phyloP scores from a whole-genome alignment of 1,284 basidiomycete species.

The Tremellales sp. region DNA sequence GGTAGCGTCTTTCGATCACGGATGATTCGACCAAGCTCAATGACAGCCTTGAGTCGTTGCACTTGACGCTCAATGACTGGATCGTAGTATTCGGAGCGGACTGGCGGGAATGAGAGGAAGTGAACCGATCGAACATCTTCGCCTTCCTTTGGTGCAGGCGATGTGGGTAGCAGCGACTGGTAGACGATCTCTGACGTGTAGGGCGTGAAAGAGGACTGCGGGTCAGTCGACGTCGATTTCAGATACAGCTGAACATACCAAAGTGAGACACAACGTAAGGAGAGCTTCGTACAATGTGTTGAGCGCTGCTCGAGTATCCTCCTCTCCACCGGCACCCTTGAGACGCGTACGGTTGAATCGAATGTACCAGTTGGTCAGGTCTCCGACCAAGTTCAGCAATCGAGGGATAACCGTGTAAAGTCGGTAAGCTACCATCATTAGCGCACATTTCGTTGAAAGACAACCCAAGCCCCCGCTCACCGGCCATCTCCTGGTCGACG shows the following conservation, averaged over 20 bases:
- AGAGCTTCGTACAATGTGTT: constrained; percentile 96
- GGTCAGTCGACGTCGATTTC: too few species aligned
- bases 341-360: constrained; percentile 95
- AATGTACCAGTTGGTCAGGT: constrained; percentile 99
- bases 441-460: not conserved
- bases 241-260: too few species aligned
- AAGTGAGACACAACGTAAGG: constrained; percentile 88
- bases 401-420: constrained; percentile 98
- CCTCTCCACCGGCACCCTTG: constrained; percentile 89
- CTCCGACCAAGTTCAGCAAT: constrained; percentile 85
- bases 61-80: constrained; percentile 93
- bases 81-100: constrained; percentile 94
- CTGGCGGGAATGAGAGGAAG: constrained; percentile 89
- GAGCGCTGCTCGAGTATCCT: constrained; percentile 83
- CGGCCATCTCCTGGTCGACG: constrained; percentile 91
- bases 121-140: constrained; percentile 86
- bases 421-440: constrained; percentile 62
- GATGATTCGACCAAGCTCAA: constrained; percentile 84
- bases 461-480: constrained; percentile 36
- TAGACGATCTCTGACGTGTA: constrained; percentile 98
- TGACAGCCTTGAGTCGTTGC: constrained; percentile 88
- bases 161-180: constrained; percentile 79
- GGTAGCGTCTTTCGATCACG: constrained; percentile 84
- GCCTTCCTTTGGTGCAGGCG: constrained; percentile 66
- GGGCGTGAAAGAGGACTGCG: constrained; percentile 94